A percentile compares a stretch with the other conserved stretches of the same genome.
Conservation (phyloP, 257 asterid genomes). For the Fraxinus pennsylvanica region DNA sequence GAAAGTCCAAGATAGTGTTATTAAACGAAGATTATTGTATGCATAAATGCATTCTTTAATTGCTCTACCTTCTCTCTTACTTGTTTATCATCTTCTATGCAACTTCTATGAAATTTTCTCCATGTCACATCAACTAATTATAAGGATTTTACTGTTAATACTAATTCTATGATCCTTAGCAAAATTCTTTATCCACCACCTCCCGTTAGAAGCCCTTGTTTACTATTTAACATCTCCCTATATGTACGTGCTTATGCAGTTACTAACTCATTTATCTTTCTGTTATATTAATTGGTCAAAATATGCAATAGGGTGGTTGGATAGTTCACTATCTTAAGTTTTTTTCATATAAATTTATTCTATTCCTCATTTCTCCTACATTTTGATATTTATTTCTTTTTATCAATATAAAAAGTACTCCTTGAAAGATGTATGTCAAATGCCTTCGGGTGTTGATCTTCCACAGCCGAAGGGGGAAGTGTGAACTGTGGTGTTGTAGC, state of each 20-base stretch:
- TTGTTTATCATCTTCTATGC: not conserved
- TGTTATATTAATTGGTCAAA: not conserved
- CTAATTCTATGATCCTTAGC: not conserved
- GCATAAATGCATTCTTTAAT: not conserved
- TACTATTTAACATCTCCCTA: not conserved
- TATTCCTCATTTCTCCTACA: not conserved
- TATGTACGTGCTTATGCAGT: not conserved
- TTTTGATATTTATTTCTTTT: not conserved
- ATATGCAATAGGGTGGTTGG: not conserved
- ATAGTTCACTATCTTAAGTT: not conserved
- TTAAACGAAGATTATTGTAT: not conserved
- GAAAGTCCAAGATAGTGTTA: not conserved
- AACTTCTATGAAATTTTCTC: not conserved
- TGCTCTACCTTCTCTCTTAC: not conserved
- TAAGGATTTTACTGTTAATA: not conserved
- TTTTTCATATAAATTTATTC: not conserved
- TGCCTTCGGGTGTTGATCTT: not conserved
- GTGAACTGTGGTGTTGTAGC: not conserved
- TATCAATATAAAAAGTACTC: not conserved
- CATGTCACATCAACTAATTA: not conserved
- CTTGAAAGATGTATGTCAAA: not conserved
- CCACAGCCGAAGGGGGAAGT: not conserved
- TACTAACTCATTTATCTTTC: not conserved
- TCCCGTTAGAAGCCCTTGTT: not conserved
- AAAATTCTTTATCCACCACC: not conserved